phyloP scores from a whole-genome alignment of 257 asterid genomes.

The Rehmannia glutinosa region DNA sequence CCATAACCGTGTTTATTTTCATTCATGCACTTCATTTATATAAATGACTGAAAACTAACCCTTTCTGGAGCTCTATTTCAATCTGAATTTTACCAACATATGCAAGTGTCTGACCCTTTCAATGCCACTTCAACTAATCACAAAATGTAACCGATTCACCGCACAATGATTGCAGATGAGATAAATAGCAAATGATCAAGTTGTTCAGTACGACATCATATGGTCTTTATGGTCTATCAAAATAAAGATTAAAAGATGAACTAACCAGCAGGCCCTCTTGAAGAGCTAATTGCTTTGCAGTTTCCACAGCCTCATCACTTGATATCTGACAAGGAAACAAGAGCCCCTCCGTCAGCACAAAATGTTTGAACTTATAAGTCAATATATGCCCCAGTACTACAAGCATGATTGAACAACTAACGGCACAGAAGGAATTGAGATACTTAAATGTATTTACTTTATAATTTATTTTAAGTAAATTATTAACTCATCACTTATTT shows the following conservation, averaged over 20 bases:
- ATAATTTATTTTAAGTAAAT: too few species aligned
- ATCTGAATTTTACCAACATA: not conserved
- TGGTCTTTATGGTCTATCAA: not conserved
- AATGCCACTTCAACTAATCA: not conserved
- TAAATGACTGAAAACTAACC: not conserved
- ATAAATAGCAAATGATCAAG: not conserved
- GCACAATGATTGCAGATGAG: not conserved
- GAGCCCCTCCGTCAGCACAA: conserved; percentile 1
- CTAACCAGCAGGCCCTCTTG: conserved; percentile 96
- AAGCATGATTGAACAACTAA: not conserved
- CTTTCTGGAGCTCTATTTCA: not conserved
- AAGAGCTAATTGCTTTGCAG: conserved; percentile 88
- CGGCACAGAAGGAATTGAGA: not conserved
- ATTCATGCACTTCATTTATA: not conserved
- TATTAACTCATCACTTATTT: too few species aligned
- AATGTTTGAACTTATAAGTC: not conserved
- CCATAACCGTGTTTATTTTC: not conserved
- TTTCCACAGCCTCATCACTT: conserved; percentile 87
- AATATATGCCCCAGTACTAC: not conserved
- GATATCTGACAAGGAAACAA: conserved; percentile 54
- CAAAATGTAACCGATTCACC: not conserved
- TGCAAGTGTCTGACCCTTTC: not conserved
- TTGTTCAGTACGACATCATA: not conserved
- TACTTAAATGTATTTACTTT: not conserved
- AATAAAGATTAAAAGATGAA: conserved; percentile 9